Evolutionary conservation across 495 filamentous ascomycete species (phyloP), one percentile per base, ranked within the genome.

Genomic region (Aspergillus funiculosus): DNA sequence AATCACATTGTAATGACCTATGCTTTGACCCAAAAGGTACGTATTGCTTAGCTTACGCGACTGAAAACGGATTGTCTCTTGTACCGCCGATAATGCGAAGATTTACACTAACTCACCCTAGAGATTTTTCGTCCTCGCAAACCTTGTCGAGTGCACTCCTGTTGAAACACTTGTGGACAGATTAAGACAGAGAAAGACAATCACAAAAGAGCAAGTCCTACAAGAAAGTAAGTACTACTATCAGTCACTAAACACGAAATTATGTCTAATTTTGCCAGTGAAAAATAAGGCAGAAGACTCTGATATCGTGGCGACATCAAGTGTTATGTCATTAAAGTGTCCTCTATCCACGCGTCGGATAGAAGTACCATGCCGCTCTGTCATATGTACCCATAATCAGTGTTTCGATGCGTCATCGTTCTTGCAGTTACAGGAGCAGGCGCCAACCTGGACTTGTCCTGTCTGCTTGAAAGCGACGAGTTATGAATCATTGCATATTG

Each of bases 401-500:
- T 97, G 92, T 57, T 97, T 97, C 59, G 92, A 98, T 63, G 92
- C 83, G n/a, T 80, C 79, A 2, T 94, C 88, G 2, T 98, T 95
- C 53, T 72, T 98, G 10, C 87, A 95, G 53, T 60, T 98, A 27
- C 89, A 96, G 57, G 89, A 96, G 61, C 92, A 98, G 69, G 90
- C 87, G 0, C 91, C 92, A 15, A 91, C 89, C 8, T 98, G 92
- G 92, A 72, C 79, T 15, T 98, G 92, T 56, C 92, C 92, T 6
- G 82, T 95, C 19, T 98, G 92, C 67, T 87, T 81, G 59, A 94
- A 95, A 53, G 66, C 79, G 0, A 80, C 87, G 6, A 78, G 79
- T 6, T 98, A 89, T 57, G 84, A 90, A 31, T 80, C 76, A 21
- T 60, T 98, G 24, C 86, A 86, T 21, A 79, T 95, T 30, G 92